A percentile compares a stretch with the other conserved stretches of the same genome.
These are phyloP conservation scores for Pleurotus ostreatus DNA, from an alignment of 768 basidiomycete genomes.

Conservation along the genomic window DNA sequence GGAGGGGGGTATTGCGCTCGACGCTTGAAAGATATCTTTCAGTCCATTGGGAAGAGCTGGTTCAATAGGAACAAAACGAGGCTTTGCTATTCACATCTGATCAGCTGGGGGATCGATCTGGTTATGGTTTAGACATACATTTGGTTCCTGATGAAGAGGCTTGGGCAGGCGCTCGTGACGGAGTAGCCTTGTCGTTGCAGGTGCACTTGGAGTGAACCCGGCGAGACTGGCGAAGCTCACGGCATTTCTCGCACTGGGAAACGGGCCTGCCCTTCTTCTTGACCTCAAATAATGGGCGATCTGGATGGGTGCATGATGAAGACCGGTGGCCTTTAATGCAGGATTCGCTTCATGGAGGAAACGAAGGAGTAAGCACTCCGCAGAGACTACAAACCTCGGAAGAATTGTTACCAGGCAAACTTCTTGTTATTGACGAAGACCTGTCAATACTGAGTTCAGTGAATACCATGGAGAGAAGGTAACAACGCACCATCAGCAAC, in stretches of 20 bases:
- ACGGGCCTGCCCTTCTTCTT: slow-evolving; percentile 92
- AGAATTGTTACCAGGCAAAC: slow-evolving; percentile 63
- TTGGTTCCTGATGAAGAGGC: slow-evolving; percentile 25
- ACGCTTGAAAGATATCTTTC: slow-evolving; percentile 43
- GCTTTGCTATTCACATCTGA: slow-evolving; percentile 34
- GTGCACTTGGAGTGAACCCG: slow-evolving; percentile 81
- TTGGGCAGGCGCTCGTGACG: slow-evolving; percentile 26
- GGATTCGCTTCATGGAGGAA: slow-evolving; percentile 55
- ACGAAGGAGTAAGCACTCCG: slow-evolving; percentile 7
- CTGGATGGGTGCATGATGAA: slow-evolving; percentile 81
- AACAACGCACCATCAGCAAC: too few species aligned
- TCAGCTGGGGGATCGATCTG: background rate
- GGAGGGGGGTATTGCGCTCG: slow-evolving; percentile 24
- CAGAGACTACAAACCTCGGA: background rate
- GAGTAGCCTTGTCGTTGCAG: slow-evolving; percentile 42
- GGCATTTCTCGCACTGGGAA: slow-evolving; percentile 85
- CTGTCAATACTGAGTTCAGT: slow-evolving; percentile 23
- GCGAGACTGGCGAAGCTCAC: slow-evolving; percentile 76
- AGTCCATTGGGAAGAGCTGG: slow-evolving; percentile 76
- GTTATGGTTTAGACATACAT: slow-evolving; percentile 14
- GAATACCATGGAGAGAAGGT: too few species aligned
- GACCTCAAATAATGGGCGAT: slow-evolving; percentile 88
- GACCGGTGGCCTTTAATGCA: slow-evolving; percentile 96
- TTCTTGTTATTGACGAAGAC: slow-evolving; percentile 75
- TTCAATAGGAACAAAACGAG: slow-evolving; percentile 64